Percentiles rank a stretch among this genome's conserved stretches.
These are phyloP conservation scores for Tympanopsis confertula DNA, from an alignment of 2,329 filamentous ascomycete genomes.

Conservation along the genomic window DNA sequence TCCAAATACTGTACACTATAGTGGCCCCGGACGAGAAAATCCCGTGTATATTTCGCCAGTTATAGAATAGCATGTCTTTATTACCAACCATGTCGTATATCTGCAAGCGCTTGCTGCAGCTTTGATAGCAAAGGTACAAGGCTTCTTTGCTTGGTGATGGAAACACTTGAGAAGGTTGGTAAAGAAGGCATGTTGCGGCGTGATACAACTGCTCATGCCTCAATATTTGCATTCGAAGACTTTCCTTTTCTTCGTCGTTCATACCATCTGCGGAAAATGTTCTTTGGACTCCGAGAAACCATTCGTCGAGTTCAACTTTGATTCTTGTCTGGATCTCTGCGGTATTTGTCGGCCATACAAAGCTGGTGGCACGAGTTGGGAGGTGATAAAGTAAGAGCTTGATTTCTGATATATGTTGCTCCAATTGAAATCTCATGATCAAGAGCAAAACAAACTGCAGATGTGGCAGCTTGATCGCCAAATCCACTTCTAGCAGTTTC, in stretches of 20 bases:
- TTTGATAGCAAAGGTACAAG: conserved; percentile 16
- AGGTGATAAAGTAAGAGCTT: conserved; percentile 15
- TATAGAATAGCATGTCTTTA: conserved; percentile 15
- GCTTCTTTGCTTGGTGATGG: conserved; percentile 14
- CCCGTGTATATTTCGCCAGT: conserved; percentile 23
- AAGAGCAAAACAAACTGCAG: no score
- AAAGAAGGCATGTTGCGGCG: conserved; percentile 17
- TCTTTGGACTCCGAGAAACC: conserved; percentile 7
- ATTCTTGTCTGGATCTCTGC: conserved; percentile 7
- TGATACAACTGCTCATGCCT: conserved; percentile 20
- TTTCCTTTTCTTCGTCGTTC: conserved; percentile 4
- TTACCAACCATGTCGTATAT: conserved; percentile 18
- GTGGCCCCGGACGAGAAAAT: conserved; percentile 23
- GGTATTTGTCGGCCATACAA: conserved; percentile 10
- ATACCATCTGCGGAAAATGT: conserved; percentile 3
- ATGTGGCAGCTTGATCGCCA: no score
- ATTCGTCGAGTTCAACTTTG: conserved; percentile 10
- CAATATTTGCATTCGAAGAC: conserved; percentile 8
- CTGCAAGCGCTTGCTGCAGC: conserved; percentile 11
- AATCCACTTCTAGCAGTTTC: no score
- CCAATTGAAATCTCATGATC: conserved; percentile 6
- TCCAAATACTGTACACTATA: conserved; percentile 24
- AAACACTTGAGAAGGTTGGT: conserved; percentile 22
- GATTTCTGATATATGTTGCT: conserved; percentile 13
- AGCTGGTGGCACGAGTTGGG: conserved; percentile 6